Conservation (phyloP, 805 yeast genomes). For the Hanseniaspora taiwanica region DNA sequence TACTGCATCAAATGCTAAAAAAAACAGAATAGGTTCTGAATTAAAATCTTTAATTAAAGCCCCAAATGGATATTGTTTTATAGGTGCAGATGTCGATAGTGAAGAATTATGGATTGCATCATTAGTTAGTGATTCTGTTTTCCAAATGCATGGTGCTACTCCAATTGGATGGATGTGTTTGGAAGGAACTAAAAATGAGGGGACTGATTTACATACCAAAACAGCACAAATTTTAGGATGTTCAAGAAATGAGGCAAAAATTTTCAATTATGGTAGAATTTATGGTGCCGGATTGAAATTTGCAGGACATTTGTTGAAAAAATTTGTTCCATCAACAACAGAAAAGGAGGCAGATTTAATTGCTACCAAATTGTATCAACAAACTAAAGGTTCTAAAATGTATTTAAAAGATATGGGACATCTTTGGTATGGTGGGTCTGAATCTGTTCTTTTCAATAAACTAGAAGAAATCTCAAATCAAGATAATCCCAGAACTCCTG, state of each 20-base stretch:
- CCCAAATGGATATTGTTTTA: conserved; percentile 80
- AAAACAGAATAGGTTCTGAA: conserved; percentile 80
- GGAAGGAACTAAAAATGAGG: conserved; percentile 84
- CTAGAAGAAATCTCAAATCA: conserved; percentile 79
- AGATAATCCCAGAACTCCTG: conserved; percentile 76
- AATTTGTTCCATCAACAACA: conserved; percentile 59
- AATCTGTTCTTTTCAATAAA: conserved; percentile 80
- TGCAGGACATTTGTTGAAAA: conserved; percentile 72
- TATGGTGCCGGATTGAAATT: conserved; percentile 95
- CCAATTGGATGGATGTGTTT: conserved; percentile 99
- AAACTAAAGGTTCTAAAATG: conserved; percentile 61
- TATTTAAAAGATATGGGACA: conserved; percentile 4
- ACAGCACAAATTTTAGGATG: conserved; percentile 87
- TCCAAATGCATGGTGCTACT: conserved; percentile 86
- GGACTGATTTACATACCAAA: conserved; percentile 90
- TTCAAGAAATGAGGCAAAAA: conserved; percentile 81
- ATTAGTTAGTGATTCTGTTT: conserved; percentile 80
- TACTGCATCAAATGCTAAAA: conserved; percentile 91
- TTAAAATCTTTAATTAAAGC: conserved; percentile 76
- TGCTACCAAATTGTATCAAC: conserved; percentile 57
- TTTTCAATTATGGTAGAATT: conserved; percentile 92
- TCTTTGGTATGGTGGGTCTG: conserved; percentile 82
- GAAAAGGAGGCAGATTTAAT: conserved; percentile 52
- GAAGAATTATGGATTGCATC: conserved; percentile 98
- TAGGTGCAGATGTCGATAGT: conserved; percentile 98